A percentile compares a stretch with the other conserved stretches of the same genome.
These are phyloP conservation scores for Epichloe aotearoae DNA, from an alignment of 2,329 filamentous ascomycete species.

Conservation along the genomic window DNA sequence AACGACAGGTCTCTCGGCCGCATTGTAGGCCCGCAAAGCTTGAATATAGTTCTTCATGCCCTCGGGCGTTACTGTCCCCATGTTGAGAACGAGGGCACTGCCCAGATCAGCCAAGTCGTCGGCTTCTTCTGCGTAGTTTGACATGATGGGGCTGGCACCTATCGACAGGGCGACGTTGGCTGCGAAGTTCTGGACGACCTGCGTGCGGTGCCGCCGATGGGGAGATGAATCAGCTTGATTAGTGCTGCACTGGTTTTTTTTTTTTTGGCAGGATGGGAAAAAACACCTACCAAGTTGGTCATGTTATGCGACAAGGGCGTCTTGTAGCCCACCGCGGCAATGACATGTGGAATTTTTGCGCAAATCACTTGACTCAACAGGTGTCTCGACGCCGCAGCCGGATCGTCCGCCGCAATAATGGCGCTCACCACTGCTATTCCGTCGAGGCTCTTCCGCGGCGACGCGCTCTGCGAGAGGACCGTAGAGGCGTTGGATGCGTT, in stretches of 20 bases:
- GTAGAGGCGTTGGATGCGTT: conserved; percentile 62
- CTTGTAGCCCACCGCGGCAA: conserved; percentile 46
- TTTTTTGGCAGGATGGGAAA: too few species aligned
- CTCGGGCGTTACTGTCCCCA: conserved; percentile 78
- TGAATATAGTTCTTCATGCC: conserved; percentile 57
- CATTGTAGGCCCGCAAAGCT: conserved; percentile 73
- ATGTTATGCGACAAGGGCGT: conserved; percentile 86
- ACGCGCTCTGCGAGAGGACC: conserved; percentile 53
- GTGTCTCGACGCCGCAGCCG: conserved; percentile 45
- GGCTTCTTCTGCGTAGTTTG: conserved; percentile 73
- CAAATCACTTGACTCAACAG: conserved; percentile 36
- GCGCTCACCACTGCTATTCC: conserved; percentile 85
- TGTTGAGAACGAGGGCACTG: conserved; percentile 79
- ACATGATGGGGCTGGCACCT: conserved; percentile 89
- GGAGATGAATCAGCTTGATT: too few species aligned
- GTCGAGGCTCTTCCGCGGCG: conserved; percentile 48
- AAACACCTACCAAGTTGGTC: conserved; percentile 60
- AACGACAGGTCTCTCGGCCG: conserved; percentile 58
- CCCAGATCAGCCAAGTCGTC: conserved; percentile 63
- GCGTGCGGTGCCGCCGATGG: too few species aligned
- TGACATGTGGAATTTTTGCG: conserved; percentile 35
- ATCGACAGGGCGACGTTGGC: conserved; percentile 79
- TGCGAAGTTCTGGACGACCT: conserved; percentile 83
- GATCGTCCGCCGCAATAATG: conserved; percentile 61
- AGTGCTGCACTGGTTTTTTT: too few species aligned